Evolutionary conservation across 495 filamentous ascomycete genomes (phyloP).

Genomic region (Penicillium mononematosum): DNA sequence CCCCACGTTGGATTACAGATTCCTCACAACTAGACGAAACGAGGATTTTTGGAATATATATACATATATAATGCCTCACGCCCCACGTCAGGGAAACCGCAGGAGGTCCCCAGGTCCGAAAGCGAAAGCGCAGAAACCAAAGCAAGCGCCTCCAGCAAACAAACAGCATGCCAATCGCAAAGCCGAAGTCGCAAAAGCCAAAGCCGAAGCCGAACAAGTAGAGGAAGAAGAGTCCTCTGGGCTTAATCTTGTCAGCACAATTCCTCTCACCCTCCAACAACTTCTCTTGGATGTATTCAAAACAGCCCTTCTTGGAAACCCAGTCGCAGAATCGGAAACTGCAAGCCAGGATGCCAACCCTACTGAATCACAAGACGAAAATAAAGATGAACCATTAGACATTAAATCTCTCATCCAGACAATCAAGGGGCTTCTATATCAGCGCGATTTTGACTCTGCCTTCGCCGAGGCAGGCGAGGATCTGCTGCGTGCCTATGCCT

Average conservation of each 20-base stretch:
- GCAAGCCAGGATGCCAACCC: conserved; percentile 9
- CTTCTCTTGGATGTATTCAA: conserved; percentile 75
- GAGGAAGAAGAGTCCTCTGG: conserved; percentile 11
- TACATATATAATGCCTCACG: conserved; percentile 12
- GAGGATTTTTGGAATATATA: not conserved
- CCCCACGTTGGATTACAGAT: conserved; percentile 5
- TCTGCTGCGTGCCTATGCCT: conserved; percentile 74
- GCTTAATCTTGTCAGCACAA: conserved; percentile 31
- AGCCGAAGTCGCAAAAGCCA: conserved; percentile 14
- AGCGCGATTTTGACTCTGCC: conserved; percentile 76
- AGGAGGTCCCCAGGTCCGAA: conserved; percentile 8
- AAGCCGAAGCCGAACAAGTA: conserved; percentile 8
- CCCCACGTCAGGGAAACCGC: conserved; percentile 15
- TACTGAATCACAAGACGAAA: conserved; percentile 5
- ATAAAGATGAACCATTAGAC: conserved; percentile 30
- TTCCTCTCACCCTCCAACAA: conserved; percentile 63
- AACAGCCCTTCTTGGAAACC: conserved; percentile 48
- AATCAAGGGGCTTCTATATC: conserved; percentile 79
- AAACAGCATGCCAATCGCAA: conserved; percentile 18
- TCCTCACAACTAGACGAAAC: not conserved
- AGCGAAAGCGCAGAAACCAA: conserved; percentile 3
- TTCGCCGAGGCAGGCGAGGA: conserved; percentile 64
- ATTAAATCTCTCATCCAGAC: conserved; percentile 63
- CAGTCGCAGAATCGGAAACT: conserved; percentile 13
- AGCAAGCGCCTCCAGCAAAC: conserved; percentile 17